Evolutionary conservation across 768 basidiomycete genomes (phyloP).

Genomic region (Gymnopilus junonius): DNA sequence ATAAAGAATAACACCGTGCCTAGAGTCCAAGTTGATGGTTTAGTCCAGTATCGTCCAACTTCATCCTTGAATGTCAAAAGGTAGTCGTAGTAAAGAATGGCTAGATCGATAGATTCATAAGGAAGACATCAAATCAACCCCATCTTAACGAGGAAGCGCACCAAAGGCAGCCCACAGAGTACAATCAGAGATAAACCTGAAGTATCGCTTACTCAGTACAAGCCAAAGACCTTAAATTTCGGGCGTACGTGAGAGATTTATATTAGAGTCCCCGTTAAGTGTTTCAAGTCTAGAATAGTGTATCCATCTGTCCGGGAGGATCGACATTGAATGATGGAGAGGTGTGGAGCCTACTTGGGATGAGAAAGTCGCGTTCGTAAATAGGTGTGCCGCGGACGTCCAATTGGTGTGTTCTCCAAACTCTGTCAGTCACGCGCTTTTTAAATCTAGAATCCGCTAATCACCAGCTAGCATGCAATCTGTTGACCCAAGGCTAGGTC

Average conservation of each 20-base stretch:
- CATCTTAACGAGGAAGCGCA: neutral
- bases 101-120: neutral
- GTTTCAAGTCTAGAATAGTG: neutral
- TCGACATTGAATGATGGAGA: neutral
- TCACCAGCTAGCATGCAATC: too few species aligned
- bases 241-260: too few species aligned
- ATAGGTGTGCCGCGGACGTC: neutral
- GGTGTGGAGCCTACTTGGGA: neutral
- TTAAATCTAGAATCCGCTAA: too few species aligned
- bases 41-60: neutral
- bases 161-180: neutral
- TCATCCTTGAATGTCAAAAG: neutral
- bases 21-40: neutral
- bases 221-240: neutral
- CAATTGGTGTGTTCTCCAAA: too few species aligned
- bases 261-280: neutral
- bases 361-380: neutral
- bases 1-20: neutral
- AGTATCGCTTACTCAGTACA: neutral
- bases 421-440: too few species aligned
- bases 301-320: neutral
- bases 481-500: too few species aligned
- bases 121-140: too few species aligned
- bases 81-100: slow-evolving; percentile 2
- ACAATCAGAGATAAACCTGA: neutral